Percentiles rank a stretch among this genome's conserved stretches.
Conservation (phyloP, 768 basidiomycete genomes). For the Termitomyces sp. region DNA sequence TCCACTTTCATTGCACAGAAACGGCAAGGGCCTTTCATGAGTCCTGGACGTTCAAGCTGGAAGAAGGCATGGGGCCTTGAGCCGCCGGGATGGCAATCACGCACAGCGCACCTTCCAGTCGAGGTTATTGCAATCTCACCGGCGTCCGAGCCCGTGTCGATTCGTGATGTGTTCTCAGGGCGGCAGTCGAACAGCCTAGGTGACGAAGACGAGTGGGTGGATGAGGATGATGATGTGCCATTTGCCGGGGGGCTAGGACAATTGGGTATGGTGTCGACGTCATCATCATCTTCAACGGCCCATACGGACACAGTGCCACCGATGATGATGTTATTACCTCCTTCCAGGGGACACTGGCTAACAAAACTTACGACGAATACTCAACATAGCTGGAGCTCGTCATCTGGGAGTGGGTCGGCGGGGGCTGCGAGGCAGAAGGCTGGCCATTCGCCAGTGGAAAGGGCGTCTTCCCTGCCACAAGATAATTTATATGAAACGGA, state of each 20-base stretch:
- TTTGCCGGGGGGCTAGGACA: slow-evolving; percentile 83
- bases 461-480: slow-evolving; percentile 52
- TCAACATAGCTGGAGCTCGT: slow-evolving; percentile 12
- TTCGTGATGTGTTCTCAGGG: slow-evolving; percentile 82
- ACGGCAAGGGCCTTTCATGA: slow-evolving; percentile 65
- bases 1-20: slow-evolving; percentile 83
- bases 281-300: slow-evolving; percentile 20
- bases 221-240: slow-evolving; percentile 76
- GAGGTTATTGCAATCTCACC: slow-evolving; percentile 75
- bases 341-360: slow-evolving; percentile 42
- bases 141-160: slow-evolving; percentile 37
- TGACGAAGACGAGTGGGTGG: slow-evolving; percentile 86
- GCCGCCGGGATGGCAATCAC: slow-evolving; percentile 79
- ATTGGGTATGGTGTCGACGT: slow-evolving; percentile 31
- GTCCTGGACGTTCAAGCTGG: slow-evolving; percentile 75
- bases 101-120: slow-evolving; percentile 61
- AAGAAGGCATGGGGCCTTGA: slow-evolving; percentile 87
- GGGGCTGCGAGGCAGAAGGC: slow-evolving; percentile 34
- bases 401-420: slow-evolving; percentile 15
- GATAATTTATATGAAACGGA: slow-evolving; percentile 49
- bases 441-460: slow-evolving; percentile 56
- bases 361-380: slow-evolving; percentile 28
- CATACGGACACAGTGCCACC: slow-evolving; percentile 27
- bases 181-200: slow-evolving; percentile 52
- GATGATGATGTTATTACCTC: slow-evolving; percentile 41